Conservation (phyloP, 352 stramenopile species). For the Globisporangium parvum region DNA sequence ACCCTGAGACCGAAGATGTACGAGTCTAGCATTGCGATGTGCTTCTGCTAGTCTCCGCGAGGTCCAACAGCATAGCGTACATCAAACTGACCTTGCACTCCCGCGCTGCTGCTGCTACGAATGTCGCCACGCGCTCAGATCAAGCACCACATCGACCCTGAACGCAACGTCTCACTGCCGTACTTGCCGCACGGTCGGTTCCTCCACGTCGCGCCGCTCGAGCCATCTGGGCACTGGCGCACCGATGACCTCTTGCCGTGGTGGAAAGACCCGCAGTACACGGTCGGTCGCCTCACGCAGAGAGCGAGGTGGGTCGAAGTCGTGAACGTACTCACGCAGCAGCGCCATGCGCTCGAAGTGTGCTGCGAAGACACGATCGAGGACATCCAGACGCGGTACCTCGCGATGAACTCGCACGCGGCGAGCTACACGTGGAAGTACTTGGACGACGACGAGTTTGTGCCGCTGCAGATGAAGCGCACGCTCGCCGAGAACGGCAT, state of each 20-base stretch:
- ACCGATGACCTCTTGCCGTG: constrained; percentile 77
- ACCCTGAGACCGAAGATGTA: constrained; percentile 62
- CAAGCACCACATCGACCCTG: constrained; percentile 72
- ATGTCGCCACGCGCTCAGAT: constrained; percentile 25
- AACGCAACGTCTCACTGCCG: constrained; percentile 65
- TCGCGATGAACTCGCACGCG: constrained; percentile 84
- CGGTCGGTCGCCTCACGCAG: constrained; percentile 67
- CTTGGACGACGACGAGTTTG: constrained; percentile 81
- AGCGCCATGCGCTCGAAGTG: constrained; percentile 76
- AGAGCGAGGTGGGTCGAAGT: constrained; percentile 76
- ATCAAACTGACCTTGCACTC: neutral
- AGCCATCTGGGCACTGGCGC: constrained; percentile 69
- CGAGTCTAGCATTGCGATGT: neutral
- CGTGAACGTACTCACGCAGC: constrained; percentile 89
- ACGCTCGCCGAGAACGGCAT: constrained; percentile 89
- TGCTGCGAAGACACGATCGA: constrained; percentile 85
- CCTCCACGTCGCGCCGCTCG: constrained; percentile 78
- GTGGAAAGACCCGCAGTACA: constrained; percentile 78
- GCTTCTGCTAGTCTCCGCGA: too few species aligned
- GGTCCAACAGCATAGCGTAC: too few species aligned
- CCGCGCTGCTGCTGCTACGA: neutral
- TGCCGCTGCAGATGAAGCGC: constrained; percentile 82
- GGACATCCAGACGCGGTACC: constrained; percentile 86
- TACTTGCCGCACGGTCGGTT: constrained; percentile 86
- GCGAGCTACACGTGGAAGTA: constrained; percentile 92